Percentiles rank a stretch among this genome's conserved stretches.
phyloP scores from a whole-genome alignment of 805 yeast species.

The Ogataea methanolica region DNA sequence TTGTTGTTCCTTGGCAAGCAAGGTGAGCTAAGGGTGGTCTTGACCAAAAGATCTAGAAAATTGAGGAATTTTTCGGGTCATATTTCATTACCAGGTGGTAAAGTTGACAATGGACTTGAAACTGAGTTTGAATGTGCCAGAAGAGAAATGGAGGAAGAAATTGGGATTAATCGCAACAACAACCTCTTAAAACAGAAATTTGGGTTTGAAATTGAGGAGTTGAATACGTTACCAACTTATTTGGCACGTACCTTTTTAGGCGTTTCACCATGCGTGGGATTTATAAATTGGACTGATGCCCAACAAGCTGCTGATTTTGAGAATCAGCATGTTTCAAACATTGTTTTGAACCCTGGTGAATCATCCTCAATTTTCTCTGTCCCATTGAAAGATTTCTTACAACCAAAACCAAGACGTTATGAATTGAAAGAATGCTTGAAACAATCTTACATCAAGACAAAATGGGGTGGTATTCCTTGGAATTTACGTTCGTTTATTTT shows the following conservation, averaged over 20 bases:
- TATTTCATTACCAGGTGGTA: constrained; percentile 91
- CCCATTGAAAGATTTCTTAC: constrained; percentile 58
- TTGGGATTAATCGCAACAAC: constrained; percentile 60
- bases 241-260: constrained; percentile 77
- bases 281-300: constrained; percentile 40
- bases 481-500: constrained; percentile 57
- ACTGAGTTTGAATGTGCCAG: constrained; percentile 69
- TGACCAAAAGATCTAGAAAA: constrained; percentile 71
- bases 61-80: constrained; percentile 82
- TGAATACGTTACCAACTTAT: constrained; percentile 70
- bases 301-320: constrained; percentile 21
- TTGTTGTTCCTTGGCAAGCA: constrained; percentile 65
- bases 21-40: constrained; percentile 72
- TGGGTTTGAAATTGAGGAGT: constrained; percentile 56
- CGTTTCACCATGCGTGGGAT: constrained; percentile 77
- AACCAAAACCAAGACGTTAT: constrained; percentile 26
- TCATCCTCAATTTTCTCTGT: constrained; percentile 66
- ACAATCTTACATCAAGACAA: constrained; percentile 32
- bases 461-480: constrained; percentile 77
- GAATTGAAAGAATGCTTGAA: constrained; percentile 31
- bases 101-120: constrained; percentile 67
- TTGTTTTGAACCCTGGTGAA: constrained; percentile 71
- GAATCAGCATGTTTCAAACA: constrained; percentile 27
- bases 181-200: constrained; percentile 35
- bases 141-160: constrained; percentile 84